Percentiles rank a stretch among this genome's conserved stretches.
Evolutionary conservation across 2,329 filamentous ascomycete genomes (phyloP).

Genomic region (Ceratocystis variospora): DNA sequence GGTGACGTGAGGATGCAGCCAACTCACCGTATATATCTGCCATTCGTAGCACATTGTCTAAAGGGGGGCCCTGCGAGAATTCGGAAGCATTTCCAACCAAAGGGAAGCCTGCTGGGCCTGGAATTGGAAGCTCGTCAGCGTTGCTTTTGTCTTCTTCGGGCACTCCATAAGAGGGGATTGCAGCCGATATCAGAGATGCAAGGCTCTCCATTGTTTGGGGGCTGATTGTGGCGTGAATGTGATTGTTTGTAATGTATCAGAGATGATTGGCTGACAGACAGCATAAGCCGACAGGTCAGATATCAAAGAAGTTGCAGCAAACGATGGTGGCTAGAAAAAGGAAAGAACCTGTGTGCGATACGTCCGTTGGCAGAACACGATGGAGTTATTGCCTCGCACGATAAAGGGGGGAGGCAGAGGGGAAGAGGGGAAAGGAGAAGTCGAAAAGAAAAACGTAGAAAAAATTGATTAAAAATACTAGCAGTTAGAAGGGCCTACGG

Average conservation of each 20-base stretch:
- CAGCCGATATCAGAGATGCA: constrained; percentile 5
- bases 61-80: constrained; percentile 44
- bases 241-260: background rate
- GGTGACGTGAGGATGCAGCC: background rate
- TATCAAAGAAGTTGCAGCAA: background rate
- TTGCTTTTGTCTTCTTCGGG: background rate
- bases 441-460: background rate
- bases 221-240: background rate
- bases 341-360: background rate
- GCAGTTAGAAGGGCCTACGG: too few relatives aligned
- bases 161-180: background rate
- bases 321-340: background rate
- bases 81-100: constrained; percentile 52
- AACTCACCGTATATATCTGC: constrained; percentile 50
- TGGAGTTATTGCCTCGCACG: too few relatives aligned
- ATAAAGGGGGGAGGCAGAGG: too few relatives aligned
- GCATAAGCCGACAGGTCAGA: background rate
- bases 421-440: background rate
- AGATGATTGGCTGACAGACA: background rate
- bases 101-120: constrained; percentile 49
- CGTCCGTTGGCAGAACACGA: too few relatives aligned
- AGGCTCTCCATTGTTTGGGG: constrained; percentile 9
- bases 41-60: constrained; percentile 41
- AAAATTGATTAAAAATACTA: background rate
- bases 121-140: constrained; percentile 36